These are phyloP conservation scores for Ramularia endophylla DNA, from an alignment of 2,329 filamentous ascomycete genomes.

Conservation along the genomic window DNA sequence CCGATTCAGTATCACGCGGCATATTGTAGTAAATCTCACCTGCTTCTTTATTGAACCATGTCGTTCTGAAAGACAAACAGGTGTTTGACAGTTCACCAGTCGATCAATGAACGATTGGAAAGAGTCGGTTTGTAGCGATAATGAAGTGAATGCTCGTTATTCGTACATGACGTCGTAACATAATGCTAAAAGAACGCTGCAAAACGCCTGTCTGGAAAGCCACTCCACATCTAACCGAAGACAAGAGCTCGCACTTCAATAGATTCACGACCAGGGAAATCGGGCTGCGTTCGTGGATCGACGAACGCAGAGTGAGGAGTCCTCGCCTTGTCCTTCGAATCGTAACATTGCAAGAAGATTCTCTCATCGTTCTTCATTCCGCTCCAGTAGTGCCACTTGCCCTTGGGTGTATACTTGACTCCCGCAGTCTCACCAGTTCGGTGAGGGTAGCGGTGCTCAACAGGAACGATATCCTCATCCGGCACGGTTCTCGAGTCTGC, in stretches of 20 bases:
- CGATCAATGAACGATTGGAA: no score
- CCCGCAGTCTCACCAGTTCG: constrained; percentile 69
- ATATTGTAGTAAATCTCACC: no score
- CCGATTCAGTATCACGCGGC: no score
- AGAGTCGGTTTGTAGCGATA: no score
- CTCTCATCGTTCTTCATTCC: constrained; percentile 63
- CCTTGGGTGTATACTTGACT: constrained; percentile 54
- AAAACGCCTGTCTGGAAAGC: no score
- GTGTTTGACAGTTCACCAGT: no score
- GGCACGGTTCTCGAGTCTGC: constrained; percentile 51
- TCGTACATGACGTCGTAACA: no score
- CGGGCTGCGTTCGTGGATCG: constrained; percentile 66
- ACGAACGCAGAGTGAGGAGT: constrained; percentile 72
- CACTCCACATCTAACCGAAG: constrained; percentile 45
- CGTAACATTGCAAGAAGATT: constrained; percentile 47
- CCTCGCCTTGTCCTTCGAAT: constrained; percentile 34
- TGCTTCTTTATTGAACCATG: no score
- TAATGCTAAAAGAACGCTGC: no score
- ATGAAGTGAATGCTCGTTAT: no score
- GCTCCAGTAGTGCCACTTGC: constrained; percentile 75
- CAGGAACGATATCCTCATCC: constrained; percentile 60
- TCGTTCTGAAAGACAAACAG: no score
- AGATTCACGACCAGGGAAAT: constrained; percentile 63
- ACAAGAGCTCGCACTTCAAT: constrained; percentile 85
- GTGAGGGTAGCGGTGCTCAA: constrained; percentile 68